A percentile compares a stretch with the other conserved stretches of the same genome.
These are phyloP conservation scores for Plasmodium relictum DNA, from an alignment of 169 alveolate species.

Conservation along the genomic window DNA sequence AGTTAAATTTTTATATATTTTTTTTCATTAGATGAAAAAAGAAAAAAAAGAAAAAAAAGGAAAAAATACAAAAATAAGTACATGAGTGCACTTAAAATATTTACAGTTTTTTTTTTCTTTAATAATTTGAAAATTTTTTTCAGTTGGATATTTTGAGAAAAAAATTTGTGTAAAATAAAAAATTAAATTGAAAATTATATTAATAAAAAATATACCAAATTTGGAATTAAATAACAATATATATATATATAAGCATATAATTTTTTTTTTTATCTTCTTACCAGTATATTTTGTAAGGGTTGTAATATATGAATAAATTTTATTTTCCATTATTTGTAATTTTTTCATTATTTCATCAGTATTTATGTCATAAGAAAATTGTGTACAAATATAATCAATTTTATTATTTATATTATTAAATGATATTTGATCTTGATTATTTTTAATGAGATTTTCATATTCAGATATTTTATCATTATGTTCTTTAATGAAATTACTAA, in stretches of 20 bases:
- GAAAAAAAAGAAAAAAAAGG: neutral
- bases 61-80: neutral
- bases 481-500: slow-evolving; percentile 28
- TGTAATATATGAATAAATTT: slow-evolving; percentile 61
- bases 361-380: slow-evolving; percentile 53
- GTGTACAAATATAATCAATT: slow-evolving; percentile 63
- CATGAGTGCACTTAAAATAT: neutral
- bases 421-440: slow-evolving; percentile 30
- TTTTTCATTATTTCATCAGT: slow-evolving; percentile 72
- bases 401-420: slow-evolving; percentile 51
- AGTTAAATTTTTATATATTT: neutral
- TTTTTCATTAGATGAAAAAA: neutral
- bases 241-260: neutral
- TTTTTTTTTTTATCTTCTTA: neutral
- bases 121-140: too few species aligned
- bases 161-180: too few species aligned
- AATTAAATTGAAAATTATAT: too few species aligned
- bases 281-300: slow-evolving; percentile 68
- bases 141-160: too few species aligned
- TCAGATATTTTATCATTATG: slow-evolving; percentile 27
- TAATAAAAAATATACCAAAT: neutral
- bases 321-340: slow-evolving; percentile 56
- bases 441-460: slow-evolving; percentile 37
- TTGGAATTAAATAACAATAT: neutral
- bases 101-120: too few species aligned